A percentile compares a stretch with the other conserved stretches of the same genome.
phyloP scores from a whole-genome alignment of 2,329 filamentous ascomycete genomes.

The Stenocarpella maydis region DNA sequence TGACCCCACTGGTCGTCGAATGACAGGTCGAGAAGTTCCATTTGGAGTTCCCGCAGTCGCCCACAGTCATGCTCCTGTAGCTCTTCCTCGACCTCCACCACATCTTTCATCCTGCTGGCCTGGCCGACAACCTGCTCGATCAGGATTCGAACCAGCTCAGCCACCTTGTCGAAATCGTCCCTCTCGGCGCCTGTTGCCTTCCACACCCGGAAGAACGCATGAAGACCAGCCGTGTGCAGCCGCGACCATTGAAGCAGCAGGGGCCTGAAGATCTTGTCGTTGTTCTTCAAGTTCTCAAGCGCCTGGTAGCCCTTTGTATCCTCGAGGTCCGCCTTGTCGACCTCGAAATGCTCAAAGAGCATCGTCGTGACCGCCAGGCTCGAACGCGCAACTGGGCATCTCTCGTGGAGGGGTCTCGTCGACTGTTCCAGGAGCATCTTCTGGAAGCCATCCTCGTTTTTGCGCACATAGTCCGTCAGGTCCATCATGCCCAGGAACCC shows the following conservation, averaged over 20 bases:
- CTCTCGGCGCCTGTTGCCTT: slow-evolving; percentile 84
- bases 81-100: slow-evolving; percentile 89
- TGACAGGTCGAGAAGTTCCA: slow-evolving; percentile 88
- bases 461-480: slow-evolving; percentile 89
- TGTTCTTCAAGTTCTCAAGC: slow-evolving; percentile 77
- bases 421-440: slow-evolving; percentile 92
- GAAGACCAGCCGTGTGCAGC: slow-evolving; percentile 83
- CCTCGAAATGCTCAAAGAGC: slow-evolving; percentile 94
- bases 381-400: slow-evolving; percentile 87
- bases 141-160: slow-evolving; percentile 88
- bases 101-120: slow-evolving; percentile 81
- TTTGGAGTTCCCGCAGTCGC: slow-evolving; percentile 84
- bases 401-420: slow-evolving; percentile 71
- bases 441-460: slow-evolving; percentile 91
- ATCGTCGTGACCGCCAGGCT: slow-evolving; percentile 88
- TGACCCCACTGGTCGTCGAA: slow-evolving; percentile 96
- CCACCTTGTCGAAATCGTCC: slow-evolving; percentile 93
- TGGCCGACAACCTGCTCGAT: slow-evolving; percentile 89
- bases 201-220: slow-evolving; percentile 92
- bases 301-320: slow-evolving; percentile 79
- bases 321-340: slow-evolving; percentile 83
- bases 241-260: slow-evolving; percentile 92
- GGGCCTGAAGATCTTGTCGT: slow-evolving; percentile 87
- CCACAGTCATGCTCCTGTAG: slow-evolving; percentile 83
- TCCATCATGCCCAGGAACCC: slow-evolving; percentile 98